A percentile compares a stretch with the other conserved stretches of the same genome.
These are phyloP conservation scores for Eutrema heterophyllum DNA, from an alignment of 345 rosid genomes.

Conservation along the genomic window DNA sequence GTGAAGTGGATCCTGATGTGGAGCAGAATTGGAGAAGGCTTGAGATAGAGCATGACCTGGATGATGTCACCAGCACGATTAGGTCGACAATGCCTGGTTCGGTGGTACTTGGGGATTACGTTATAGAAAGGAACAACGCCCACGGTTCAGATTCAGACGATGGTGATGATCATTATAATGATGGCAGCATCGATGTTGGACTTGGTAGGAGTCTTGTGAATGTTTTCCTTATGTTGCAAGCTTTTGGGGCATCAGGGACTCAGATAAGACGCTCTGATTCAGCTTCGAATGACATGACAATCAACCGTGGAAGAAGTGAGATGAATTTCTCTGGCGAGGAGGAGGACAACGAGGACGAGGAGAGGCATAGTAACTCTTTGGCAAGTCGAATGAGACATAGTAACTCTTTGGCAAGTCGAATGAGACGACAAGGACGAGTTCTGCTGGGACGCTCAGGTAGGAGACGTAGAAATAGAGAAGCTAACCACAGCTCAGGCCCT, in stretches of 20 bases:
- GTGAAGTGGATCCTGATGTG: constrained; percentile 66
- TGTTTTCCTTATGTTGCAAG: constrained; percentile 65
- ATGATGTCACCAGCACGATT: constrained; percentile 77
- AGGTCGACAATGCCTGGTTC: constrained; percentile 89
- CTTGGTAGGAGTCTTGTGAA: constrained; percentile 60
- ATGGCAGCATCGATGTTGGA: constrained; percentile 24
- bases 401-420: constrained; percentile 61
- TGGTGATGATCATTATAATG: constrained; percentile 31
- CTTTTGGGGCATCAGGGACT: constrained; percentile 64
- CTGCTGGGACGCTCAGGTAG: constrained; percentile 67
- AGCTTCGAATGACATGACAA: constrained; percentile 31
- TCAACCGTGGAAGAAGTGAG: constrained; percentile 23
- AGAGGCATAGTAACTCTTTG: constrained; percentile 45
- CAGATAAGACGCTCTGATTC: constrained; percentile 28
- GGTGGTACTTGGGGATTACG: constrained; percentile 80
- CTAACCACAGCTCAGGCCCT: constrained; percentile 20
- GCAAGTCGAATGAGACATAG: constrained; percentile 62
- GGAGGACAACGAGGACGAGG: constrained; percentile 25
- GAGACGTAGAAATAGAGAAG: constrained; percentile 70
- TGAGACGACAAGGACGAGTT: constrained; percentile 58
- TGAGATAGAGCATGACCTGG: constrained; percentile 63
- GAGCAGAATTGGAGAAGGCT: constrained; percentile 88
- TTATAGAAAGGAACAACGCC: constrained; percentile 53
- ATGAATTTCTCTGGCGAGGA: constrained; percentile 37
- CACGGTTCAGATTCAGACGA: constrained; percentile 48